Conservation (phyloP, 2,329 filamentous ascomycete genomes). For the Pseudogymnoascus destructans region DNA sequence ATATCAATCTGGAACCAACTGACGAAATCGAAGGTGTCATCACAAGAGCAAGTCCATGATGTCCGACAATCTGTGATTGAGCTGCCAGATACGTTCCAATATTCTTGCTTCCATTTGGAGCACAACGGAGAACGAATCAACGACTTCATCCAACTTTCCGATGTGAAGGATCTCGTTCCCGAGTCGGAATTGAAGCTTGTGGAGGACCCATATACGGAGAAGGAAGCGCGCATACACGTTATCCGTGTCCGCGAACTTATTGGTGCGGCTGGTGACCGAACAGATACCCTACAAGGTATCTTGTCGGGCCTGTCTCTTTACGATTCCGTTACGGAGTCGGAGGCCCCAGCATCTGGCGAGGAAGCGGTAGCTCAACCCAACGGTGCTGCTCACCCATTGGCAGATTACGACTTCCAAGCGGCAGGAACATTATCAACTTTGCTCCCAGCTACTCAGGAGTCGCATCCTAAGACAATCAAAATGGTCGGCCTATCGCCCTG, state of each 20-base stretch:
- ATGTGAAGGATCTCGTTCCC: constrained; percentile 65
- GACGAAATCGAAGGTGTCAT: constrained; percentile 51
- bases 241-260: constrained; percentile 85
- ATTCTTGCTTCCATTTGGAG: constrained; percentile 97
- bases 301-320: constrained; percentile 76
- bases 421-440: constrained; percentile 56
- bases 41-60: constrained; percentile 94
- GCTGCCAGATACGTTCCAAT: constrained; percentile 82
- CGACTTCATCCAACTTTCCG: constrained; percentile 84
- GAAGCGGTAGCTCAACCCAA: constrained; percentile 29
- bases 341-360: constrained; percentile 23
- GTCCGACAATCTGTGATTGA: constrained; percentile 94
- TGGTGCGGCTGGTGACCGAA: constrained; percentile 77
- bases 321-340: constrained; percentile 52
- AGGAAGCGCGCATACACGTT: constrained; percentile 90
- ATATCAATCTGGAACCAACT: constrained; percentile 19
- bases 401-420: constrained; percentile 65
- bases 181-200: constrained; percentile 71
- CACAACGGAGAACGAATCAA: constrained; percentile 81
- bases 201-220: constrained; percentile 95
- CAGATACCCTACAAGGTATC: constrained; percentile 76
- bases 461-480: constrained; percentile 82
- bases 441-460: constrained; percentile 51
- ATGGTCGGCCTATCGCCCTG: constrained; percentile 77
- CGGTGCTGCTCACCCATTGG: constrained; percentile 41